Evolutionary conservation across 2,329 filamentous ascomycete species (phyloP).

Genomic region (Fusarium drepaniforme): DNA sequence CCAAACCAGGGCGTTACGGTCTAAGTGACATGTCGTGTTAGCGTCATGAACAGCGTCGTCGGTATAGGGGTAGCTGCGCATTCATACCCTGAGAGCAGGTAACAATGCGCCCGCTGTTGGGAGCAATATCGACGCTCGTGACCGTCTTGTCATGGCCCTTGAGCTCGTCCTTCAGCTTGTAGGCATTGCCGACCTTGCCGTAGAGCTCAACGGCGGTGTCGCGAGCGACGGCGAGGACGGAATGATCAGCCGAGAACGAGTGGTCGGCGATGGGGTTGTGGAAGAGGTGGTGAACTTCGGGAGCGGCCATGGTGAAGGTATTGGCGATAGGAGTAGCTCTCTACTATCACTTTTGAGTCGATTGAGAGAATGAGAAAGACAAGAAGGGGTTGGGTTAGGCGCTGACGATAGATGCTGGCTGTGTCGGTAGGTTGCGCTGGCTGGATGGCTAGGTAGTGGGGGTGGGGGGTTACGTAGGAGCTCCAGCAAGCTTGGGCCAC

Average conservation of each 20-base stretch:
- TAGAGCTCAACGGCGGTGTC: slow-evolving; percentile 95
- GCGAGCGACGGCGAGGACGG: slow-evolving; percentile 89
- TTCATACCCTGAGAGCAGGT: slow-evolving; percentile 91
- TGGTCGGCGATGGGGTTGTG: slow-evolving; percentile 97
- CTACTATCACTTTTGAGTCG: slow-evolving; percentile 79
- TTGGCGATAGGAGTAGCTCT: slow-evolving; percentile 77
- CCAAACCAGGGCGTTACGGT: slow-evolving; percentile 98
- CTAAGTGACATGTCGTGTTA: slow-evolving; percentile 57
- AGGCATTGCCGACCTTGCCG: slow-evolving; percentile 76
- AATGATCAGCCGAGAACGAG: slow-evolving; percentile 94
- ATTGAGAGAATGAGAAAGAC: slow-evolving; percentile 31
- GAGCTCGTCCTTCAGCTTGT: slow-evolving; percentile 89
- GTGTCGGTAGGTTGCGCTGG: slow-evolving; percentile 6
- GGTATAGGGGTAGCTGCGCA: slow-evolving; percentile 1
- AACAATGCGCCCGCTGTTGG: slow-evolving; percentile 90
- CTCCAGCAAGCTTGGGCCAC: slow-evolving; percentile 45
- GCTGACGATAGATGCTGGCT: slow-evolving; percentile 38
- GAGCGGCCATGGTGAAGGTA: slow-evolving; percentile 76
- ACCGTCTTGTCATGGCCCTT: slow-evolving; percentile 98
- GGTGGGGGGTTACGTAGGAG: slow-evolving; percentile 46
- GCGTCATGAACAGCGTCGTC: background rate
- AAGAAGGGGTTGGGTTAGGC: slow-evolving; percentile 27
- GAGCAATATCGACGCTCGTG: slow-evolving; percentile 95
- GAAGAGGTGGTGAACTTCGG: slow-evolving; percentile 97
- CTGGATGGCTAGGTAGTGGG: slow-evolving; percentile 30